Evolutionary conservation across 1,284 basidiomycete species (phyloP).

Genomic region (Cutaneotrichosporon dermatis): DNA sequence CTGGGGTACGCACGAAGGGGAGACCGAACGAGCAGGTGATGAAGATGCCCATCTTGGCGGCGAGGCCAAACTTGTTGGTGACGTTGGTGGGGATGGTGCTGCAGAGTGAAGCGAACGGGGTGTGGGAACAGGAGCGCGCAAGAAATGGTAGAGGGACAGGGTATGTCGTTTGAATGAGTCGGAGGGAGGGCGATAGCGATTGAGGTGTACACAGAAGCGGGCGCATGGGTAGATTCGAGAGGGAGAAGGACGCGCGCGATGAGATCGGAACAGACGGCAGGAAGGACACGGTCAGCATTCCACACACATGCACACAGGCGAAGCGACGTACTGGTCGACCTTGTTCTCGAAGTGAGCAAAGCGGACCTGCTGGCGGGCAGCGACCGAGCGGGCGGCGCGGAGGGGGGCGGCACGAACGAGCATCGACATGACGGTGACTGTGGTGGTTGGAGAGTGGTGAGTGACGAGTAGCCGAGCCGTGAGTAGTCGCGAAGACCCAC

Average conservation of each 20-base stretch:
- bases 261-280: background rate
- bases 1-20: slow-evolving; percentile 17
- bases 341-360: slow-evolving; percentile 19
- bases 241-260: background rate
- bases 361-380: slow-evolving; percentile 15
- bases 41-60: slow-evolving; percentile 35
- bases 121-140: too few relatives aligned
- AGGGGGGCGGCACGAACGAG: slow-evolving; percentile 16
- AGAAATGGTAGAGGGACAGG: background rate
- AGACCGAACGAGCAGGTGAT: slow-evolving; percentile 18
- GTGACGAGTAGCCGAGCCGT: background rate
- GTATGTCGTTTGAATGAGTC: background rate
- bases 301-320: background rate
- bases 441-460: slow-evolving; percentile 7
- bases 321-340: slow-evolving; percentile 18
- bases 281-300: slow-evolving; percentile 4
- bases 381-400: slow-evolving; percentile 14
- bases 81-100: slow-evolving; percentile 42
- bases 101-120: background rate
- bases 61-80: slow-evolving; percentile 38
- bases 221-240: background rate
- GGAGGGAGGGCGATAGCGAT: background rate
- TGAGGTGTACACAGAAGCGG: background rate
- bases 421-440: slow-evolving; percentile 14
- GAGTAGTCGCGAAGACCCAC: background rate